phyloP scores from a whole-genome alignment of 345 rosid species.

The Citrus sp. region DNA sequence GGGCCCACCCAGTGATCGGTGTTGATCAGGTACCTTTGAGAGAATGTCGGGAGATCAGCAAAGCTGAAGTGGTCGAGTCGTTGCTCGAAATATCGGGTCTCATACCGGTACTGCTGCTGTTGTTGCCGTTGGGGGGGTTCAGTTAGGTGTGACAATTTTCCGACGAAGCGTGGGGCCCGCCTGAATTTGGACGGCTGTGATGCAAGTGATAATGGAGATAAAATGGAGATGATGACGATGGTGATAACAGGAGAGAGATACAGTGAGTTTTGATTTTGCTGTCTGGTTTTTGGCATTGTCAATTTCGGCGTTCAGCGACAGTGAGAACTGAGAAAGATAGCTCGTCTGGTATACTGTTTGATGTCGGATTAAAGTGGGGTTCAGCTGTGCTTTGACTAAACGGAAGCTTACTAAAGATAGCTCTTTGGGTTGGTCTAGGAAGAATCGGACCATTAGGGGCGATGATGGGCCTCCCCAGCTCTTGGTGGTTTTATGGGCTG shows the following conservation, averaged over 20 bases:
- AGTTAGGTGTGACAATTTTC: slow-evolving; percentile 20
- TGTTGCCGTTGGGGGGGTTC: neutral
- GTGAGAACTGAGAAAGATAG: too few species aligned
- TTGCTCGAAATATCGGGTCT: slow-evolving; percentile 59
- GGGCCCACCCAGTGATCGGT: slow-evolving; percentile 68
- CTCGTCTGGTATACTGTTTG: too few species aligned
- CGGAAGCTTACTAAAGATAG: neutral
- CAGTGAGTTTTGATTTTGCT: neutral
- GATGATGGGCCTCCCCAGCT: neutral
- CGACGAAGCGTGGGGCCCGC: slow-evolving; percentile 40
- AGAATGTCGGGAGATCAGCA: slow-evolving; percentile 51
- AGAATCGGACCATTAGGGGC: neutral
- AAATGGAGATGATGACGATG: slow-evolving; percentile 18
- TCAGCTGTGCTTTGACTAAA: neutral
- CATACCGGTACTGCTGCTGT: slow-evolving; percentile 40
- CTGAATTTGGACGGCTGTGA: slow-evolving; percentile 13
- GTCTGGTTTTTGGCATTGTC: slow-evolving; percentile 33
- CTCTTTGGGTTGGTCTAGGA: neutral
- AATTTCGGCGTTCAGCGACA: neutral
- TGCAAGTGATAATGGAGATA: slow-evolving; percentile 15
- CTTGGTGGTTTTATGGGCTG: neutral
- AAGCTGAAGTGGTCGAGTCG: slow-evolving; percentile 83
- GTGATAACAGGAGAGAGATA: neutral
- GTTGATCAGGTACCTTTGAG: slow-evolving; percentile 65
- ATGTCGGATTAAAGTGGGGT: too few species aligned